These are phyloP conservation scores for Quercus engelmannii DNA, from an alignment of 306 rosid species.

Conservation along the genomic window DNA sequence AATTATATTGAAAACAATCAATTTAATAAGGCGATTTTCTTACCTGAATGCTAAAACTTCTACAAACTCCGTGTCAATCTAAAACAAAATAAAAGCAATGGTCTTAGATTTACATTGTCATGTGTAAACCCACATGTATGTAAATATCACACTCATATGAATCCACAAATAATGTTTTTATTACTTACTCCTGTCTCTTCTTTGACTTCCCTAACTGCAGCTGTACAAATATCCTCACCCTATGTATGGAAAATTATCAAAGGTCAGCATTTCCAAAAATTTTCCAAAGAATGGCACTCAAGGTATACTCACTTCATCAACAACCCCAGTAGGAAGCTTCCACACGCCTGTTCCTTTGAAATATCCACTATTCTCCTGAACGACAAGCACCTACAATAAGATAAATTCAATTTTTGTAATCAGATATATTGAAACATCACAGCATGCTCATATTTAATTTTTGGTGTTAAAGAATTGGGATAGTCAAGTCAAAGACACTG, in stretches of 20 bases:
- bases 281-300: slow-evolving; percentile 62
- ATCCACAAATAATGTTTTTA: slow-evolving; percentile 49
- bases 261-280: slow-evolving; percentile 44
- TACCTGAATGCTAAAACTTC: slow-evolving; percentile 81
- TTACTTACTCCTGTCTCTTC: slow-evolving; percentile 96
- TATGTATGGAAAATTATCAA: slow-evolving; percentile 1
- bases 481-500: not conserved
- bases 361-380: slow-evolving; percentile 63
- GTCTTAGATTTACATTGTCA: slow-evolving; percentile 4
- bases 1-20: not conserved
- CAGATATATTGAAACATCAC: not conserved
- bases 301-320: slow-evolving; percentile 51
- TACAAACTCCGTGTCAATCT: slow-evolving; percentile 73
- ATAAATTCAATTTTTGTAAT: slow-evolving; percentile 12
- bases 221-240: slow-evolving; percentile 85
- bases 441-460: not conserved
- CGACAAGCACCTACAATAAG: slow-evolving; percentile 60
- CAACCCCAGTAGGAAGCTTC: slow-evolving; percentile 86
- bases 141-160: not conserved
- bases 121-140: not conserved
- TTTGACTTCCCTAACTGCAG: slow-evolving; percentile 80
- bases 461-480: not conserved
- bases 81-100: slow-evolving; percentile 23
- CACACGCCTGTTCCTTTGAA: slow-evolving; percentile 68
- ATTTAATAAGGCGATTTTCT: slow-evolving; percentile 14